Base-by-base conservation (phyloP, 192 early-diverging fungal genomes). In the Linnemannia hyalina region DNA sequence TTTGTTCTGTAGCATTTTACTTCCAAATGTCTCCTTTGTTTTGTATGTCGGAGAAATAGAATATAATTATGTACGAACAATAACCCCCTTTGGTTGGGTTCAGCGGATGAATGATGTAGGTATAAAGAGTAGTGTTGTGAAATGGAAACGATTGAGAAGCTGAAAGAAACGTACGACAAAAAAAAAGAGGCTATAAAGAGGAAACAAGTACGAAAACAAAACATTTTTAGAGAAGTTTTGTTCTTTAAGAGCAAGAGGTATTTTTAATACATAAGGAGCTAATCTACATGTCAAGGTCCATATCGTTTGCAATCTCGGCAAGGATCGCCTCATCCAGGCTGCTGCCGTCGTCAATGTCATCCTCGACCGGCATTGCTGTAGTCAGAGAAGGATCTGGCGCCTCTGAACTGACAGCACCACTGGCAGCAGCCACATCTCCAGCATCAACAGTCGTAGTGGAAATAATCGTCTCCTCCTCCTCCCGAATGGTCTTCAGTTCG, bases 271-370 rank as follows among this genome's bases (percentile, higher is more conserved):
- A 32, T 26, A 3, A 2, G 26, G n/a, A 4, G 29, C 13, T 29
- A 29, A 1, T 32, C 60, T 65, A 65, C 29, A 15, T 65, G 65
- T 81, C 80, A 11, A 81, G 18, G 32, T 81, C 80, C 80, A 81
- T 81, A 35, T 81, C 80, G 70, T 75, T 81, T 29, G n/a, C 80
- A 11, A 81, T 70, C 13, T 74, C 80, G 1, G 44, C 73, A 13
- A 81, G 74, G 6, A 57, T 22, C 10, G 74, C 72, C 23, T 81
- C 80, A 32, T 81, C 80, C 46, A 81, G 42, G n/a, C 78, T 80
- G 40, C 72, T 32, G n/a, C 29, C 60, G 11, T 65, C 60, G 15
- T 65, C 60, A 2, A 65, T 65, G 26, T 65, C 29, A 65, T 73
- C 44, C 38, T 73, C 71, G 6, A 13, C 23, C 6, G 71, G 26